A percentile compares a stretch with the other conserved stretches of the same genome.
Conservation (phyloP, 1,284 basidiomycete genomes). For the Crepidotus sp. region DNA sequence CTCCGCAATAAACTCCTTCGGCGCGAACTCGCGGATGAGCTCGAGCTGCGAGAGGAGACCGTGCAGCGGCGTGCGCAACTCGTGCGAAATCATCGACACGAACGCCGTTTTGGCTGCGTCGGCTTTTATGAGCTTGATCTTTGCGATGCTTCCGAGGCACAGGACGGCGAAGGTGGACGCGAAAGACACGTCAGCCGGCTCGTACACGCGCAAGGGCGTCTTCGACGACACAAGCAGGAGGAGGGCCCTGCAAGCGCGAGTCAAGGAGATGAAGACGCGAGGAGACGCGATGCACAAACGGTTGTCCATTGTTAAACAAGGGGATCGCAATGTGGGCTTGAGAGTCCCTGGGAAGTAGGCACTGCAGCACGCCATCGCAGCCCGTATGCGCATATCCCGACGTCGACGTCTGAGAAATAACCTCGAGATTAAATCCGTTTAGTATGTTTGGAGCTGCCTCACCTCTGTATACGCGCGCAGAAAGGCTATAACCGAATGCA, state of each 20-base stretch:
- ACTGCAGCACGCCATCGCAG: slow-evolving; percentile 2
- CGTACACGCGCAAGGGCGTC: slow-evolving; percentile 1
- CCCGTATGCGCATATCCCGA: slow-evolving; percentile 3
- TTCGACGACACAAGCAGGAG: slow-evolving; percentile 7
- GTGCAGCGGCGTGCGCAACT: slow-evolving; percentile 11
- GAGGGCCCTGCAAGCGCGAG: background rate
- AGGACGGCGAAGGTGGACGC: slow-evolving; percentile 11
- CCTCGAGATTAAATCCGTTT: background rate
- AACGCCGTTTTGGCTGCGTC: slow-evolving; percentile 14
- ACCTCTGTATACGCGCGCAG: slow-evolving; percentile 5
- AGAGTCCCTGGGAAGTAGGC: slow-evolving; percentile 1
- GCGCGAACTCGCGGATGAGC: slow-evolving; percentile 11
- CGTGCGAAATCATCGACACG: slow-evolving; percentile 9
- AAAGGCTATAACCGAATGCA: slow-evolving; percentile 1
- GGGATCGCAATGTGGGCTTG: slow-evolving; percentile 9
- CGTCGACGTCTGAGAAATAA: background rate
- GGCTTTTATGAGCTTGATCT: slow-evolving; percentile 11
- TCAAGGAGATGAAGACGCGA: background rate
- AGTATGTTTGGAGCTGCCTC: background rate
- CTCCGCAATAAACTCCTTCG: slow-evolving; percentile 7
- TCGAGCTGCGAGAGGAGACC: slow-evolving; percentile 12
- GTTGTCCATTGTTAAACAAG: slow-evolving; percentile 6
- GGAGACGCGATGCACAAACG: background rate
- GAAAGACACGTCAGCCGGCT: slow-evolving; percentile 8
- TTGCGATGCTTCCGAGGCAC: slow-evolving; percentile 10